Percentiles rank a stretch among this genome's conserved stretches.
Conservation (phyloP, 352 stramenopile genomes). For the Pythium aristosporum region DNA sequence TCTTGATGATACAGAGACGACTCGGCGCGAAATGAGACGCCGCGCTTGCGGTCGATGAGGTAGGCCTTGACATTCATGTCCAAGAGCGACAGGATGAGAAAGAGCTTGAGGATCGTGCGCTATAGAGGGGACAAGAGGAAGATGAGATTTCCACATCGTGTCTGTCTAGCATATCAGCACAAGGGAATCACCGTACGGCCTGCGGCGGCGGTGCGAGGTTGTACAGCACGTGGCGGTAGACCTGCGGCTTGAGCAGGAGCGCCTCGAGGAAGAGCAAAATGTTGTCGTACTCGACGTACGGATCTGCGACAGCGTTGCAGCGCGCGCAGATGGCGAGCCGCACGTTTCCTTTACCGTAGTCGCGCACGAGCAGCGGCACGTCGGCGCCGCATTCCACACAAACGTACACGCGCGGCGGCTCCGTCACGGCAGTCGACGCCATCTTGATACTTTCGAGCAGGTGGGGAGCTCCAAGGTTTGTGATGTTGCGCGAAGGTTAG, state of each 20-base stretch:
- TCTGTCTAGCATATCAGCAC: not conserved
- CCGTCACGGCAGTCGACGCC: slow-evolving; percentile 2
- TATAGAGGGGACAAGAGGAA: slow-evolving; percentile 7
- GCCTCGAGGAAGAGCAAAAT: slow-evolving; percentile 85
- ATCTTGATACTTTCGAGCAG: not conserved
- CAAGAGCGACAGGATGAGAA: slow-evolving; percentile 76
- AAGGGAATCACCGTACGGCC: slow-evolving; percentile 20
- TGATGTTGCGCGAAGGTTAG: slow-evolving; percentile 3
- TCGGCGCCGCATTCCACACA: slow-evolving; percentile 79
- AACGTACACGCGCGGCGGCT: slow-evolving; percentile 30
- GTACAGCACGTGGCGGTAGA: slow-evolving; percentile 85
- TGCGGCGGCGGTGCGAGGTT: slow-evolving; percentile 61
- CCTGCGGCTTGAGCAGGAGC: slow-evolving; percentile 80
- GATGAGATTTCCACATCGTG: not conserved
- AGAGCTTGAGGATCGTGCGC: slow-evolving; percentile 70
- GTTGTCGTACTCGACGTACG: slow-evolving; percentile 88
- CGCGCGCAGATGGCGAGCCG: slow-evolving; percentile 64
- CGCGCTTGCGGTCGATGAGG: slow-evolving; percentile 62
- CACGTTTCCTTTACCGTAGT: slow-evolving; percentile 87
- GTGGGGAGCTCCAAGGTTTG: not conserved
- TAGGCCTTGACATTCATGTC: slow-evolving; percentile 88
- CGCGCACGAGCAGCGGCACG: slow-evolving; percentile 65
- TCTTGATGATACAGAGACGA: slow-evolving; percentile 54
- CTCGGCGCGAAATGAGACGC: slow-evolving; percentile 53
- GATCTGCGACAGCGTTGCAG: slow-evolving; percentile 79